Base-by-base conservation (phyloP, 257 asterid genomes). In the Knoxia roxburghii region DNA sequence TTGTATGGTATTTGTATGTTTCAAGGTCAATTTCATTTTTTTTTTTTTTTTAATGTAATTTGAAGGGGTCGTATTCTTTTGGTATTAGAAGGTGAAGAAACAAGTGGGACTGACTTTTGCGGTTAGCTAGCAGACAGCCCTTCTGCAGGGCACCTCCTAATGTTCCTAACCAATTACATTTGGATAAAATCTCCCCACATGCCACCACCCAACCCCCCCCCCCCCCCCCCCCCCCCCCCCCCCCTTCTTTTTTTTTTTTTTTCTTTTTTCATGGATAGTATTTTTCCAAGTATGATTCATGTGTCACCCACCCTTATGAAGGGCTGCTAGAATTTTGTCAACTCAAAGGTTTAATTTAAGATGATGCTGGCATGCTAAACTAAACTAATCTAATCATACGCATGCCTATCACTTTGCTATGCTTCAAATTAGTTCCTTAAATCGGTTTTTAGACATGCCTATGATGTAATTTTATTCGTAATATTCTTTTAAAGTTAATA, bases 241-340 rank as follows among this genome's bases (percentile, higher is more conserved):
- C n/a, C n/a, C n/a, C n/a, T n/a, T n/a, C n/a, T n/a, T n/a, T n/a
- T n/a, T n/a, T n/a, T n/a, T n/a, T n/a, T n/a, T n/a, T n/a, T n/a
- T n/a, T n/a, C n/a, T n/a, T n/a, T 32, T 69, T 83, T 75, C 83
- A 85, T 79, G 84, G 83, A 70, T 81, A 74, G 43, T 48, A 78
- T 77, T 76, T 68, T n/a, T n/a, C n/a, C 52, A 30, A 65, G 75
- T 56, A 73, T 39, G 48, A 66, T 73, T 68, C 55, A 61, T 68
- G 77, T 50, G 87, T 41, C 55, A 40, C 35, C 68, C 66, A 37
- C 35, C 68, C 66, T 3, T 20, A 6, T 41, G 71, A 63, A 70
- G 75, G 75, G 70, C 29, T 61, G 69, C 77, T 66, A 62, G 64
- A 37, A 30, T 33, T 68, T 61, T 71, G 67, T 50, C 49, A 70